Conservation (phyloP, 208 protist genomes). For the Trypanosoma vivax region DNA sequence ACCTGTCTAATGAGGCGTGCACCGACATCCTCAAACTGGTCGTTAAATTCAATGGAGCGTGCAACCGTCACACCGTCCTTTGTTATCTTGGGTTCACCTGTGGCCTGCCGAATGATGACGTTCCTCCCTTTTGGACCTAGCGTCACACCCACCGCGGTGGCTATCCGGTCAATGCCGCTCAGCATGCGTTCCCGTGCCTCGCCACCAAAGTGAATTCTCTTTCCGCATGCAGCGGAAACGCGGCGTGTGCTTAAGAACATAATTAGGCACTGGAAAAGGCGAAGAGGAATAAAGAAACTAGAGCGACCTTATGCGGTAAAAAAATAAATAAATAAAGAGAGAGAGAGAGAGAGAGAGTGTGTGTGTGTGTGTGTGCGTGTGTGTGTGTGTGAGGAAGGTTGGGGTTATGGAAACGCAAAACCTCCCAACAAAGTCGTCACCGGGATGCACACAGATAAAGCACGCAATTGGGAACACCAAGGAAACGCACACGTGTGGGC, state of each 20-base stretch:
- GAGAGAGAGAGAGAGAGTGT: too few species aligned
- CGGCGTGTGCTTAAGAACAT: slow-evolving; percentile 12
- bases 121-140: slow-evolving; percentile 99
- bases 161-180: slow-evolving; percentile 95
- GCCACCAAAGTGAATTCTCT: slow-evolving; percentile 95
- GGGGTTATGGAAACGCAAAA: too few species aligned
- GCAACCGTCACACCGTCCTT: slow-evolving; percentile 99
- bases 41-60: slow-evolving; percentile 97
- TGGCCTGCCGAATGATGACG: slow-evolving; percentile 97
- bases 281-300: too few species aligned
- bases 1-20: slow-evolving; percentile 95
- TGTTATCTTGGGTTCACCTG: slow-evolving; percentile 98
- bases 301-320: too few species aligned
- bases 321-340: too few species aligned
- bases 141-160: slow-evolving; percentile 96
- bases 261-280: too few species aligned
- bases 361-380: too few species aligned
- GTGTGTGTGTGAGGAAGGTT: too few species aligned
- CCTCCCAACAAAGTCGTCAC: too few species aligned
- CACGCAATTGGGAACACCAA: too few species aligned
- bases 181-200: slow-evolving; percentile 94
- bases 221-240: slow-evolving; percentile 41
- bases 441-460: too few species aligned
- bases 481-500: not conserved
- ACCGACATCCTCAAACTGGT: slow-evolving; percentile 98